Evolutionary conservation across 352 stramenopile species (phyloP), one percentile per base, ranked within the genome.

Genomic region (Phytophthora cajani): DNA sequence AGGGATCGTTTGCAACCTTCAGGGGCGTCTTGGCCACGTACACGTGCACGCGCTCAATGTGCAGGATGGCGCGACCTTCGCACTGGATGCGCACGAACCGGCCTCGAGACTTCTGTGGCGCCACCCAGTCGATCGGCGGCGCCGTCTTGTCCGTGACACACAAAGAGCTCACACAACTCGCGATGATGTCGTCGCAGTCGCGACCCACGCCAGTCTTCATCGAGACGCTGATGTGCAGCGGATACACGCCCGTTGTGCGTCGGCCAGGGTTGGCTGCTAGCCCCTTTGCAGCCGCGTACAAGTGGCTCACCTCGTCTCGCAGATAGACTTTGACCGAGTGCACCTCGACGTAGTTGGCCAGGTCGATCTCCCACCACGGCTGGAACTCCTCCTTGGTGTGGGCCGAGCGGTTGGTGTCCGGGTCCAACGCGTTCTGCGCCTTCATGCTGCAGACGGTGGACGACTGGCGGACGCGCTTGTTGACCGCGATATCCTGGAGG

Each of bases 151-250:
- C 74, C 0, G 40, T 30, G 0, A 89, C 50, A 9, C 72, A 77
- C 10, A 85, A 58, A 0, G 62, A 80, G 51, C 71, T 86, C 50
- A 90, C 82, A 54, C 71, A 77, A 62, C 82, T 85, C 0, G 74
- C 73, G 44, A 92, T 36, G 52, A 90, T 79, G 49, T 91, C 81
- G 47, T 88, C 82, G 12, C 85, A 77, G 60, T 90, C 80, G 7
- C 81, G 79, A 9, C 76, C 81, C 17, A 87, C 71, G 2, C 84
- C 84, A 4, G 79, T 84, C 54, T 88, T 92, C 84, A 90, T 92
- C 5, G 81, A 90, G 23, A 92, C 65, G 25, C 54, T 79, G 9
- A 92, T 65, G 52, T 92, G 73, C 1, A 92, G 49, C 0, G 84
- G 84, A 25, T 85, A 90, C 27, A 80, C 57, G 4, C 69, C 66